phyloP scores from a whole-genome alignment of 148 eudicot genomes.

The Dianthus caryophyllus region DNA sequence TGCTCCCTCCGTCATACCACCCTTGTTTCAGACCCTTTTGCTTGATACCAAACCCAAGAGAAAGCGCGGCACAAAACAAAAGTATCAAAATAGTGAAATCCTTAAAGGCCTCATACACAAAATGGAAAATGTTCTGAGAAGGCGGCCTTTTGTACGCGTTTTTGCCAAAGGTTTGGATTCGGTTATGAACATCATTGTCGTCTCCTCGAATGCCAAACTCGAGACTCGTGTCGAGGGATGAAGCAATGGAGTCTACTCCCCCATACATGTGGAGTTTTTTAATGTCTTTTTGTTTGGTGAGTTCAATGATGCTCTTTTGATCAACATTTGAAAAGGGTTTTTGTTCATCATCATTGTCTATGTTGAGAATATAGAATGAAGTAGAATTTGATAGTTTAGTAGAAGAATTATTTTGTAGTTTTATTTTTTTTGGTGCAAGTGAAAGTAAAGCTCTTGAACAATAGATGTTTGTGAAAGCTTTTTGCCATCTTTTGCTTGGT shows the following conservation, averaged over 20 bases:
- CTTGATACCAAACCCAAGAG: conserved; percentile 34
- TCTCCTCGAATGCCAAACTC: conserved; percentile 24
- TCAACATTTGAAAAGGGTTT: conserved; percentile 19
- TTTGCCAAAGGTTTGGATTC: conserved; percentile 20
- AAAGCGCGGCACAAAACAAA: conserved; percentile 28
- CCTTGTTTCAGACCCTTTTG: conserved; percentile 28
- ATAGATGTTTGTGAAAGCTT: conserved; percentile 30
- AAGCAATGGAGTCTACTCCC: conserved; percentile 21
- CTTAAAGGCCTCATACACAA: conserved; percentile 29
- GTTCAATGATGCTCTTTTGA: conserved; percentile 11
- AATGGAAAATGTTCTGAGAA: conserved; percentile 18
- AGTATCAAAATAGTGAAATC: conserved; percentile 29
- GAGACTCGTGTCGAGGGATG: conserved; percentile 15
- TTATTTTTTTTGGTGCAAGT: background rate
- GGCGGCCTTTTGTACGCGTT: conserved; percentile 34
- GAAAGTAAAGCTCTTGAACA: conserved; percentile 24
- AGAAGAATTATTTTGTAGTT: background rate
- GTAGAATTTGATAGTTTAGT: background rate
- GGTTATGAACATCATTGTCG: conserved; percentile 13
- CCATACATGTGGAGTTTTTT: conserved; percentile 15
- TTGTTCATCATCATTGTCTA: conserved; percentile 21
- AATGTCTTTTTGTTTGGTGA: conserved; percentile 28
- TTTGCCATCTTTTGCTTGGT: conserved; percentile 32
- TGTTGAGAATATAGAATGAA: conserved; percentile 20
- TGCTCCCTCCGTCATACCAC: conserved; percentile 37